Base-by-base conservation (phyloP, 2,329 filamentous ascomycete genomes). In the Fusarium torreyae region DNA sequence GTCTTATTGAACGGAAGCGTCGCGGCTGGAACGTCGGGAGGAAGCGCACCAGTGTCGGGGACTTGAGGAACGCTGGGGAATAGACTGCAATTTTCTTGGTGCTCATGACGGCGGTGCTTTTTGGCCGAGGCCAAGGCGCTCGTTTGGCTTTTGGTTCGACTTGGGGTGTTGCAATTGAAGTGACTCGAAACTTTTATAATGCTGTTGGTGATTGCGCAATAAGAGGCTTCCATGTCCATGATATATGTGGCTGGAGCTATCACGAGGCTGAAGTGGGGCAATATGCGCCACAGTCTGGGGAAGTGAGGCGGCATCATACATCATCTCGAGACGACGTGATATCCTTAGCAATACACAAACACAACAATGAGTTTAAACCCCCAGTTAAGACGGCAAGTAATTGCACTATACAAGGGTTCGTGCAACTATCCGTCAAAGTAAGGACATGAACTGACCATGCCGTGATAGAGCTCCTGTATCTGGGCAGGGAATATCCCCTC, bases 401-500 rank as follows among this genome's bases (percentile, higher is more conserved):
- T 97, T 68, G 86, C 87, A 38, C 88, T 97, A 62, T 98, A 97
- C 84, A 98, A 97, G 89, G 92, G 94, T 93, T 28, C 39, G 52
- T 31, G 18, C 6, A 28, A 28, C 14, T 20, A 14, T n/a, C 20
- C 20, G 11, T 11, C 38, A n/a, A 11, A 7, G 11, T 24, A 3
- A 17, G 34, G 28, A 7, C 36, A 38, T 15, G 46, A 13, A 18
- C 63, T 70, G 18, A 69, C 5, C 4, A 1, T 28, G 5, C 6
- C 17, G 10, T 11, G 3, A 52, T 11, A 97, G 94, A 97, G 75
- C 88, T 98, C 13, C 86, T 99, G 43, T 90, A 91, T 74, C 85
- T 98, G 15, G 94, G 95, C 34, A 89, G 91, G 57, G 92, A 95
- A 61, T 98, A 98, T 75, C 95, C 96, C 2, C 85, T 92, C 17